These are phyloP conservation scores for Moniliophthora roreri DNA, from an alignment of 1,284 basidiomycete species.

Conservation along the genomic window DNA sequence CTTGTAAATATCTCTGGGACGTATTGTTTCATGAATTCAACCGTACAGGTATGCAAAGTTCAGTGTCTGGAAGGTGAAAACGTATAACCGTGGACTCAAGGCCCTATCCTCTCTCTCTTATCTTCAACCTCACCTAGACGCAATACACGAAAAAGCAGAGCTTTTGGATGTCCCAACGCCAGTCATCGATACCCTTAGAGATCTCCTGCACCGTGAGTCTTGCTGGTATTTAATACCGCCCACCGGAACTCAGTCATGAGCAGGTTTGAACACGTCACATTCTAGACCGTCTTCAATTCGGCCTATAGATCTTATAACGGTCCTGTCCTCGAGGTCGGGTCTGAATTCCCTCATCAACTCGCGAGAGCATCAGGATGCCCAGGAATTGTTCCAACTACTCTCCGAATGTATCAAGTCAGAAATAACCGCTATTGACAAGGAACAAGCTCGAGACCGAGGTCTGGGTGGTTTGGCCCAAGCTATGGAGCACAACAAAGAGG, in stretches of 20 bases:
- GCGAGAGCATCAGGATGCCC: slow-evolving; percentile 92
- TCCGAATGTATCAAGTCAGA: slow-evolving; percentile 88
- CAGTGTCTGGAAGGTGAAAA: background rate
- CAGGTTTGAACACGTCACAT: slow-evolving; percentile 74
- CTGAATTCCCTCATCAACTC: slow-evolving; percentile 74
- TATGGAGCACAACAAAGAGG: slow-evolving; percentile 36
- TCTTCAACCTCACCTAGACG: slow-evolving; percentile 72
- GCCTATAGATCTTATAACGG: slow-evolving; percentile 70
- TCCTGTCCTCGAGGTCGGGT: slow-evolving; percentile 59
- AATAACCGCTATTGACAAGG: slow-evolving; percentile 60
- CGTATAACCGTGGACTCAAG: slow-evolving; percentile 34
- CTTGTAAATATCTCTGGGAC: slow-evolving; percentile 93
- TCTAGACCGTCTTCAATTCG: slow-evolving; percentile 60
- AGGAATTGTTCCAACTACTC: slow-evolving; percentile 91
- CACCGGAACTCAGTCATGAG: background rate
- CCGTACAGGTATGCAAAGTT: slow-evolving; percentile 65
- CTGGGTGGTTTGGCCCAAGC: slow-evolving; percentile 49
- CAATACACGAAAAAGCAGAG: slow-evolving; percentile 73
- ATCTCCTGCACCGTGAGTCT: slow-evolving; percentile 61
- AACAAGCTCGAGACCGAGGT: slow-evolving; percentile 65
- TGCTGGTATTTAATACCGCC: slow-evolving; percentile 12
- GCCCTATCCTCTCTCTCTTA: slow-evolving; percentile 82
- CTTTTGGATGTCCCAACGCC: slow-evolving; percentile 78
- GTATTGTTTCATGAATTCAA: slow-evolving; percentile 95
- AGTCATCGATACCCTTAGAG: slow-evolving; percentile 75